phyloP scores from a whole-genome alignment of 2,329 filamentous ascomycete species.

The Colletotrichum sp. region DNA sequence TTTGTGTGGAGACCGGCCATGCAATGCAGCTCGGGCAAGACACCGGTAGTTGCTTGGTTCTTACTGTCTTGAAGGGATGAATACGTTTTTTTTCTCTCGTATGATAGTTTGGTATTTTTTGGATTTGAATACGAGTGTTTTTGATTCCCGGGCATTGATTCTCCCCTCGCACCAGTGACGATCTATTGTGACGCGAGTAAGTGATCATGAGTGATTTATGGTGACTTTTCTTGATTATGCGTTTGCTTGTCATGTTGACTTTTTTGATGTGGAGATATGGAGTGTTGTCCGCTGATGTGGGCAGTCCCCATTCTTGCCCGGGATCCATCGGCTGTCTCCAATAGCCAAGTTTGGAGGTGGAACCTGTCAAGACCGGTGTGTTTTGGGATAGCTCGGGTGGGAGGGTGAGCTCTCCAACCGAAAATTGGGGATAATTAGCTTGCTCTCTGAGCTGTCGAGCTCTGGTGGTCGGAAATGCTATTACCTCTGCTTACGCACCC shows the following conservation, averaged over 20 bases:
- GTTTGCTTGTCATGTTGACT: not conserved
- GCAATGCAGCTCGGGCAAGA: not conserved
- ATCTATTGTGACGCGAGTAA: not conserved
- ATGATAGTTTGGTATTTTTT: conserved; percentile 4
- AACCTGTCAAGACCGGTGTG: not conserved
- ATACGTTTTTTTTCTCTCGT: not conserved
- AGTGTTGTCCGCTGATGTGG: not conserved
- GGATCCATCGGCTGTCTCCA: not conserved
- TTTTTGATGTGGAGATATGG: not conserved
- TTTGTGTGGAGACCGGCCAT: not conserved
- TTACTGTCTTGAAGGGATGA: not conserved
- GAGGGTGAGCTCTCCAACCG: not conserved
- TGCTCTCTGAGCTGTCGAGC: not conserved
- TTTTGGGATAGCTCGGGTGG: not conserved
- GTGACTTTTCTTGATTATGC: not conserved
- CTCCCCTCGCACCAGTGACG: accelerated
- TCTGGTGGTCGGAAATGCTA: not conserved
- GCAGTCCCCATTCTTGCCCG: not conserved
- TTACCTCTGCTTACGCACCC: not conserved
- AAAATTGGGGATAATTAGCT: not conserved
- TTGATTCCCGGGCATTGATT: not conserved
- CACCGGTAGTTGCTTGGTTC: not conserved
- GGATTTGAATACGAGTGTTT: not conserved
- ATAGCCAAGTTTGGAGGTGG: not conserved
- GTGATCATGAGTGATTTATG: not conserved